Base-by-base conservation (phyloP, 495 filamentous ascomycete species). In the Hypoxylon trugodes region DNA sequence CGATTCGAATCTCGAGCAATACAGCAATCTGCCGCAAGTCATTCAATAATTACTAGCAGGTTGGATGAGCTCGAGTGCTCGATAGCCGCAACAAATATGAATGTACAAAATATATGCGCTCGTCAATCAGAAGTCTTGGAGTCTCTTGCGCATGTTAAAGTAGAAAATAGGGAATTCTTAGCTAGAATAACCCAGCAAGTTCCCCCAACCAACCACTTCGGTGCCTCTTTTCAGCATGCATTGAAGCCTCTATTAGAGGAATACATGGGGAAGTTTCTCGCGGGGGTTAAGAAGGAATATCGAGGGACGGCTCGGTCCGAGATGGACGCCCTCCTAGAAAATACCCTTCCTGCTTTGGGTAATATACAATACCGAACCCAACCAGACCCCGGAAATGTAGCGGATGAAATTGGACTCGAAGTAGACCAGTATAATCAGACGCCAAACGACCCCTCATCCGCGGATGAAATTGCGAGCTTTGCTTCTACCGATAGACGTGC, bases 271-370 rank as follows among this genome's bases (percentile, higher is more conserved):
- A 57, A 40, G 32, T 4, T 48, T 0, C 12, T 52, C 9, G 15
- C 24, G 18, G 53, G 45, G 24, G 46, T 58, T 3, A 52, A 38
- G 40, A 58, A 40, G 40, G 38, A 58, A 10, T 64, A 33, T 30
- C 52, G 9, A 37, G 38, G 13, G 9, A 42, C 53, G n/a, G 46
- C 53, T 38, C 52, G 61, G 16, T 16, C 37, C 6, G 38, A 46
- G 47, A 46, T 47, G n/a, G 46, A 52, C 16, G 30, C 21, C 12
- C 21, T 64, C 6, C 10, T 46, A 9, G 6, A 35, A 13, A 21
- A 41, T 0, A n/a, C 32, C 6, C 38, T 45, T 5, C 18, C 36
- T 5, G 21, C 28, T 0, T 21, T 64, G 2, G 10, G 41, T 9
- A 22, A 38, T 21, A 57, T 46, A 25, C 60, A 62, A 25, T 3